Conservation (phyloP, 73 alveolate genomes). For the Paramecium biaurelia region DNA sequence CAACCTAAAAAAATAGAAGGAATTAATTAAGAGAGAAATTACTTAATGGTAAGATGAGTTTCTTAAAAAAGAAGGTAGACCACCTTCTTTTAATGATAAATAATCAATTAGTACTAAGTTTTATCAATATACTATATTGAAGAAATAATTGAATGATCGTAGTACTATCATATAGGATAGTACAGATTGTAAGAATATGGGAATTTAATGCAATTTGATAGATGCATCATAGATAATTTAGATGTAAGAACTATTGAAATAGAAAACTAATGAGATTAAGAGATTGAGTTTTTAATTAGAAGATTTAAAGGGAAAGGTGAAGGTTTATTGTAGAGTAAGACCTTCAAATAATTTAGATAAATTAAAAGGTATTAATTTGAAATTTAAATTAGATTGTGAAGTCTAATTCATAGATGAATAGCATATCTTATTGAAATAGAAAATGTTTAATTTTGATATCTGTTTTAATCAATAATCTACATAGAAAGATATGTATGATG, state of each 20-base stretch:
- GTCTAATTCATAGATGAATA: conserved; percentile 66
- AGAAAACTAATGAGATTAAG: conserved; percentile 66
- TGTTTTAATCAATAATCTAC: conserved; percentile 38
- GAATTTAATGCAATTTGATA: background rate
- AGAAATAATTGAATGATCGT: conserved; percentile 18
- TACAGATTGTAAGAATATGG: background rate
- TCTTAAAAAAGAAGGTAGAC: background rate
- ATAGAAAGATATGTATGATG: conserved; percentile 42
- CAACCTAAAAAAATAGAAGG: background rate
- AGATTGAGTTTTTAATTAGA: conserved; percentile 78
- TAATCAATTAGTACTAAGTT: background rate
- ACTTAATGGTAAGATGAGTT: conserved; percentile 37
- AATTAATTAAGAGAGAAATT: background rate
- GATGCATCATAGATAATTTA: too few relatives aligned
- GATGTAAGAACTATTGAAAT: background rate
- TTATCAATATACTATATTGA: background rate
- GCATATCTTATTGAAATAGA: conserved; percentile 40
- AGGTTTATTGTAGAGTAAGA: conserved; percentile 93
- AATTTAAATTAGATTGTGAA: background rate
- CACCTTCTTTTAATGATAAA: conserved; percentile 13
- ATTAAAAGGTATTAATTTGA: background rate
- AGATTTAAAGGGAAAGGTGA: conserved; percentile 93
- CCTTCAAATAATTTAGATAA: conserved; percentile 73
- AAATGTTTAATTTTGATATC: conserved; percentile 44
- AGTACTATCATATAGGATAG: background rate